phyloP scores from a whole-genome alignment of 2,329 filamentous ascomycete species.

The Verticillium isaacii region DNA sequence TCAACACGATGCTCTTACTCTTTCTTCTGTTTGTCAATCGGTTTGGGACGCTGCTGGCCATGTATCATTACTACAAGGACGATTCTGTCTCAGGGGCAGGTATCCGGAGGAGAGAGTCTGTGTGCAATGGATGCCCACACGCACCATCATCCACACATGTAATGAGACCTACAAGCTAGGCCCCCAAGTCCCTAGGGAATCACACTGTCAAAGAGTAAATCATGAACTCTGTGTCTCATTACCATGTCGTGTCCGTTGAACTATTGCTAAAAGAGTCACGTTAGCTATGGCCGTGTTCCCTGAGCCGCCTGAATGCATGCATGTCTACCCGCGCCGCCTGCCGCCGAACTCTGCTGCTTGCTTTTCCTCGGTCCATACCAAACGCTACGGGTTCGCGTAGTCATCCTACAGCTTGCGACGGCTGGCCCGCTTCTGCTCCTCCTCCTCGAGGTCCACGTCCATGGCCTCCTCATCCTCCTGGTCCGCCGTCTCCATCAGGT shows the following conservation, averaged over 20 bases:
- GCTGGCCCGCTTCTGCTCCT: slow-evolving; percentile 43
- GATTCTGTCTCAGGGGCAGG: neutral
- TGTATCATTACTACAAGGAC: neutral
- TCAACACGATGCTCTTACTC: neutral
- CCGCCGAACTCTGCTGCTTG: neutral
- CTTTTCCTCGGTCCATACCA: no score
- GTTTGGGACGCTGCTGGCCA: neutral
- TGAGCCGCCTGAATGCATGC: neutral
- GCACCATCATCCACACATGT: neutral
- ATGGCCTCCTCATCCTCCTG: slow-evolving; percentile 44
- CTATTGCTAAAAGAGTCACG: no score
- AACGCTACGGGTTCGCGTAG: neutral
- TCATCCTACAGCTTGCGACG: slow-evolving; percentile 46
- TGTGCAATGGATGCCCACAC: neutral
- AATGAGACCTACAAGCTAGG: neutral
- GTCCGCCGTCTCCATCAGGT: slow-evolving; percentile 37
- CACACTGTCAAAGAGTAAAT: neutral
- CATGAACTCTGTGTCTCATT: neutral
- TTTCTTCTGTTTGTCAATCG: neutral
- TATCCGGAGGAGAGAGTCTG: neutral
- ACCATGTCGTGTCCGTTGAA: neutral
- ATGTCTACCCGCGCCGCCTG: neutral
- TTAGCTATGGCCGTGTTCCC: neutral
- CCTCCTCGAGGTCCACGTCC: slow-evolving; percentile 51
- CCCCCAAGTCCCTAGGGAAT: neutral